These are phyloP conservation scores for Parastagonospora nodorum DNA, from an alignment of 2,329 filamentous ascomycete species.

Conservation along the genomic window DNA sequence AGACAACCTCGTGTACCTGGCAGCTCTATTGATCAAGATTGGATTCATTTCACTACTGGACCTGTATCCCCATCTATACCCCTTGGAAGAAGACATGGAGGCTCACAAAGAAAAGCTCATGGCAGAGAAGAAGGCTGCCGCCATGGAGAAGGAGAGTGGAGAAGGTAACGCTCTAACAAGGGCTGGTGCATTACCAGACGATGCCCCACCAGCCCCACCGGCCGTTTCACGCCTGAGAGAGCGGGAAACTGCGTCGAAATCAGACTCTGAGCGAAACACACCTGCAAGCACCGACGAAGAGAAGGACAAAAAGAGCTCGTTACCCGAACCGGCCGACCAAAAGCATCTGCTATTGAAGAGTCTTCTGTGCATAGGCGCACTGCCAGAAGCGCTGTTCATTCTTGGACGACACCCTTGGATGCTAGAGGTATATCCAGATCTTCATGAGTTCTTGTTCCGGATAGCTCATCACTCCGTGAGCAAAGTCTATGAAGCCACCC, in stretches of 20 bases:
- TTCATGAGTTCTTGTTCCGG: conserved; percentile 81
- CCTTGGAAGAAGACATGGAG: conserved; percentile 82
- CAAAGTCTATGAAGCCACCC: conserved; percentile 67
- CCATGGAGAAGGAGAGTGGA: conserved; percentile 67
- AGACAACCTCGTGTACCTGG: conserved; percentile 89
- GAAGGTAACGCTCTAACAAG: conserved; percentile 82
- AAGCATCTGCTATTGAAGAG: conserved; percentile 85
- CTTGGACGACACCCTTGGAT: conserved; percentile 93
- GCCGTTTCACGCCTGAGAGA: conserved; percentile 56
- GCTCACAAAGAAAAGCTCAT: conserved; percentile 70
- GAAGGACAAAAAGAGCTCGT: conserved; percentile 51
- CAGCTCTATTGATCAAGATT: conserved; percentile 92
- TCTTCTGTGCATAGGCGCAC: conserved; percentile 84
- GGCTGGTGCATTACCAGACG: conserved; percentile 86
- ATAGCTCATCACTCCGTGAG: conserved; percentile 81
- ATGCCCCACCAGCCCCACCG: conserved; percentile 63
- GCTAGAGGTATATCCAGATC: conserved; percentile 79
- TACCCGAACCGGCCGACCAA: conserved; percentile 80
- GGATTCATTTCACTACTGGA: conserved; percentile 93
- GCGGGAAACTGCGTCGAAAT: conserved; percentile 60
- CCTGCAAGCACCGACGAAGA: conserved; percentile 50
- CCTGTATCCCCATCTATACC: conserved; percentile 89
- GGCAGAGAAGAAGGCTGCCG: conserved; percentile 70
- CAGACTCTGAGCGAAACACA: conserved; percentile 52
- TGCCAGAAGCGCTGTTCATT: conserved; percentile 92